Base-by-base conservation (phyloP, 345 rosid species). In the Sisymbrium altissimum region DNA sequence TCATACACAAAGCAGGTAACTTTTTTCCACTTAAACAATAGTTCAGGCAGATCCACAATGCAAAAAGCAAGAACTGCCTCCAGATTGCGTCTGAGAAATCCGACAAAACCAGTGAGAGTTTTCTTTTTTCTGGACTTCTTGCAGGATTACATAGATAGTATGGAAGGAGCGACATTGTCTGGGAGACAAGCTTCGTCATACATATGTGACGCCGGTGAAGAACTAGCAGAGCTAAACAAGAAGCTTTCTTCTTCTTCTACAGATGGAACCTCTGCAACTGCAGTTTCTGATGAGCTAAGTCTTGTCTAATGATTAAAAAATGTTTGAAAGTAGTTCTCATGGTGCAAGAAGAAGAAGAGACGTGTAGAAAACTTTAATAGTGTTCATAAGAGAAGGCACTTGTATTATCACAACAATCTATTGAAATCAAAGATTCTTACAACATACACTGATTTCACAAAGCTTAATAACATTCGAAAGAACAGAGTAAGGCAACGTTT, bases 131-230 rank as follows among this genome's bases (percentile, higher is more conserved):
- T 68, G 57, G 4, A 35, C 35, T 39, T 66, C 36, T 66, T 68
- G 19, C 87, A 92, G 99, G 99, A 95, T 75, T 95, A 95, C 83
- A 92, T 95, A 75, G 99, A 95, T 78, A 95, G 97, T 66, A 95
- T 90, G 99, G 99, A 95, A 80, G 97, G 97, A 38, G 99, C 99
- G 4, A 92, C 99, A 2, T 60, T 95, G 68, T 92, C 99, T 0
- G 99, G 99, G 9, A 88, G 99, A 72, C 97, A 92, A 78, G 88
- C 97, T 57, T 86, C 99, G 3, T 88, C 99, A 23, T 95, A 85
- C 66, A 79, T 95, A 40, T 92, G 99, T 69, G 76, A 84, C 35
- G 92, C 93, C 0, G 97, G 99, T 55, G 92, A 92, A 79, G 97
- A 86, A 63, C 77, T 95, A 39, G 81, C 86, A 43, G 88, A 82